Percentiles rank a stretch among this genome's conserved stretches.
phyloP scores from a whole-genome alignment of 2,329 filamentous ascomycete species.

The Colletotrichum limetticola region DNA sequence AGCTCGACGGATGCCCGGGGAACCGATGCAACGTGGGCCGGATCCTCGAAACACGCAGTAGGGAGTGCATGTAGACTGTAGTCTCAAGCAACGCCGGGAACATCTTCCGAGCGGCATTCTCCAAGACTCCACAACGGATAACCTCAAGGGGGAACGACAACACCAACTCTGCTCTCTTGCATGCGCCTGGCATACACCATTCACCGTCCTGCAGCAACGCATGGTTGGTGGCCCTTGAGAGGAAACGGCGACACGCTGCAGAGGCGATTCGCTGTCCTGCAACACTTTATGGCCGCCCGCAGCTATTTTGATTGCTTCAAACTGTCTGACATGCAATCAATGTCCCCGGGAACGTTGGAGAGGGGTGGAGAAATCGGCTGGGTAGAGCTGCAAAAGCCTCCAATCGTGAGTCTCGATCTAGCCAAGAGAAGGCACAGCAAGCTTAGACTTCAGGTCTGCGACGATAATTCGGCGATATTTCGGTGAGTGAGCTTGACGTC shows the following conservation, averaged over 20 bases:
- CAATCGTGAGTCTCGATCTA: conserved; percentile 24
- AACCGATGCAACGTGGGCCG: conserved; percentile 20
- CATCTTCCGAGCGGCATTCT: conserved; percentile 2
- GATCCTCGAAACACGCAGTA: conserved; percentile 24
- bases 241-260: conserved; percentile 10
- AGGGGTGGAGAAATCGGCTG: conserved; percentile 18
- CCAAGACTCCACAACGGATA: neutral
- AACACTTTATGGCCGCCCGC: neutral
- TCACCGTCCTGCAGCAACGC: conserved; percentile 1
- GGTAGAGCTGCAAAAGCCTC: conserved; percentile 14
- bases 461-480: conserved; percentile 27
- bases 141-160: neutral
- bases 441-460: conserved; percentile 32
- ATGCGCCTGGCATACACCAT: neutral
- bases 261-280: conserved; percentile 23
- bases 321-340: conserved; percentile 11
- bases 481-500: conserved; percentile 29
- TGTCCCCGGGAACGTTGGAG: conserved; percentile 18
- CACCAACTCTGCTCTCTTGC: neutral
- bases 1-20: conserved; percentile 6
- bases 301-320: conserved; percentile 30
- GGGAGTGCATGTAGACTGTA: neutral
- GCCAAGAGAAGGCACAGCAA: conserved; percentile 30
- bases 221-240: neutral
- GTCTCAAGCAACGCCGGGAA: conserved; percentile 13